Conservation (phyloP, 1,139 yeast genomes). For the Geotrichum klebahnii region DNA sequence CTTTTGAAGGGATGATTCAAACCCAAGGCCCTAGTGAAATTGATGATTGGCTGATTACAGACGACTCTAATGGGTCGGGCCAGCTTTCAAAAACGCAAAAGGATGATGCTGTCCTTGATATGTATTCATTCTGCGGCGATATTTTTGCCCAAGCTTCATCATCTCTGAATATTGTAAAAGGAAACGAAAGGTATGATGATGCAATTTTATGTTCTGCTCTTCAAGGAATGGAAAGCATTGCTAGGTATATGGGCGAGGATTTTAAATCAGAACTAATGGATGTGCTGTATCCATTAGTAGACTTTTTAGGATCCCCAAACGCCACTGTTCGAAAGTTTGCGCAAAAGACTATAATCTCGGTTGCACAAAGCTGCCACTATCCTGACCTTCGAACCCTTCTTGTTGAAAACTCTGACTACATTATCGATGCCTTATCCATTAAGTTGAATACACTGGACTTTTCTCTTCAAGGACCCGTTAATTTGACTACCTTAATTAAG, state of each 20-base stretch:
- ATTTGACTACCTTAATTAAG: constrained; percentile 60
- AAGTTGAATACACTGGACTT: constrained; percentile 63
- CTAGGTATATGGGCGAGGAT: constrained; percentile 41
- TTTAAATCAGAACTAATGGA: constrained; percentile 53
- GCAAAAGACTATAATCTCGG: constrained; percentile 42
- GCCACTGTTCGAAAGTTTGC: constrained; percentile 47
- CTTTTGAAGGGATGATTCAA: constrained; percentile 27
- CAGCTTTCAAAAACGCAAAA: background rate
- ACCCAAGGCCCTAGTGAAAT: constrained; percentile 11
- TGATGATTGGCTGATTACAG: constrained; percentile 17
- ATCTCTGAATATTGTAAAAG: background rate
- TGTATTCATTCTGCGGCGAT: constrained; percentile 15
- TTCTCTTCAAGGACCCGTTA: constrained; percentile 69
- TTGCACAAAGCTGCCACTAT: constrained; percentile 55
- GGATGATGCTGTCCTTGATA: constrained; percentile 17
- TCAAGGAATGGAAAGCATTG: constrained; percentile 43
- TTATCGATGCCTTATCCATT: constrained; percentile 69
- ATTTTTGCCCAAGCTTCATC: constrained; percentile 5
- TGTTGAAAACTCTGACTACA: constrained; percentile 68
- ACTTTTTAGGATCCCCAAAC: constrained; percentile 50
- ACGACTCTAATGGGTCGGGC: constrained; percentile 6
- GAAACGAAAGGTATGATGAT: constrained; percentile 5
- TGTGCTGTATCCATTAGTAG: constrained; percentile 52
- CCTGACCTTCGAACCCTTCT: constrained; percentile 56
- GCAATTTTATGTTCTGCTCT: constrained; percentile 29